These are phyloP conservation scores for Entamoeba histolytica DNA, from an alignment of 208 protist genomes.

Conservation along the genomic window DNA sequence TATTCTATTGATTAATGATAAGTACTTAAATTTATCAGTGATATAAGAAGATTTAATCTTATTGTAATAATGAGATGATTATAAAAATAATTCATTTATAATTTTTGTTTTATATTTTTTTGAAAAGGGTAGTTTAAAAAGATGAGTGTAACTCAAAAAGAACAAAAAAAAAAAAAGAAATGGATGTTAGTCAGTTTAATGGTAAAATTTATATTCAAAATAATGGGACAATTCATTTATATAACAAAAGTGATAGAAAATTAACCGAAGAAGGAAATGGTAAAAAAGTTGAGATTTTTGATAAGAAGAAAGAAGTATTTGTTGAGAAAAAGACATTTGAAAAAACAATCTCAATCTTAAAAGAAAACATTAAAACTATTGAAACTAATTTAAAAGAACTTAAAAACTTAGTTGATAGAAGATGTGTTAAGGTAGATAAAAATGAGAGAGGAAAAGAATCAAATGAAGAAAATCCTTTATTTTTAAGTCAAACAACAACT, in stretches of 20 bases:
- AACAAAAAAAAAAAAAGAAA: not conserved
- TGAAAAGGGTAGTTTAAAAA: too few relatives aligned
- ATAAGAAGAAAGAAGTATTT: not conserved
- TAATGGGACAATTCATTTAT: not conserved
- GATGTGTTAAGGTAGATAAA: not conserved
- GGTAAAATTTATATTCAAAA: not conserved
- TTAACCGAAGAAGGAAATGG: not conserved
- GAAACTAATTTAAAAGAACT: not conserved
- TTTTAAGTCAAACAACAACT: too few relatives aligned
- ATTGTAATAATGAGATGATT: too few relatives aligned
- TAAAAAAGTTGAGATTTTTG: not conserved
- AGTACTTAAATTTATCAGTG: too few relatives aligned
- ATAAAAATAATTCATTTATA: too few relatives aligned
- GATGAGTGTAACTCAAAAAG: not conserved
- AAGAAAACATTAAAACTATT: not conserved
- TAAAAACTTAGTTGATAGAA: not conserved
- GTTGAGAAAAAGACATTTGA: not conserved
- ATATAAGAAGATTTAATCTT: too few relatives aligned
- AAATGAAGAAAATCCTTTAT: not conserved
- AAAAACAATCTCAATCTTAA: not conserved
- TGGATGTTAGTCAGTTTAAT: not conserved
- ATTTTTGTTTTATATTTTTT: too few relatives aligned
- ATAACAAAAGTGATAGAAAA: not conserved
- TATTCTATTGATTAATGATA: too few relatives aligned
- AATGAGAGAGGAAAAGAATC: not conserved